phyloP scores from a whole-genome alignment of 2,329 filamentous ascomycete genomes.

The Thelonectria blattea region DNA sequence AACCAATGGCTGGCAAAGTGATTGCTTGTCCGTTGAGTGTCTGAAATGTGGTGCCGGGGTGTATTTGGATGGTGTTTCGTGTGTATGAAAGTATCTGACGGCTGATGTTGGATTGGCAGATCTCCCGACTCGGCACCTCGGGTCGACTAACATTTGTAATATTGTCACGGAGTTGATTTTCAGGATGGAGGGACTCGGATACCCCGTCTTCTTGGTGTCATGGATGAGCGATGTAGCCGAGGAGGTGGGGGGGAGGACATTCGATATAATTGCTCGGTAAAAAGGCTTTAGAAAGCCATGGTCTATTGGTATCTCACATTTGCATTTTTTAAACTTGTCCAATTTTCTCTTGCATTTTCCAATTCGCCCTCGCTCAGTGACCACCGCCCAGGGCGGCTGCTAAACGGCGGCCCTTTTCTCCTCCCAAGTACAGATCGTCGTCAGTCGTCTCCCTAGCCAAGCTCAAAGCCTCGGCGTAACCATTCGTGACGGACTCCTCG shows the following conservation, averaged over 20 bases:
- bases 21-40: slow-evolving; percentile 22
- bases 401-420: slow-evolving; percentile 59
- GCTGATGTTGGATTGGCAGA: slow-evolving; percentile 14
- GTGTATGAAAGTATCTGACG: slow-evolving; percentile 1
- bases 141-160: slow-evolving; percentile 13
- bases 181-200: neutral
- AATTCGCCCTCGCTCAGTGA: slow-evolving; percentile 24
- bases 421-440: slow-evolving; percentile 66
- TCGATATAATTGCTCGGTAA: neutral
- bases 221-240: neutral
- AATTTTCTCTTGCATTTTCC: neutral
- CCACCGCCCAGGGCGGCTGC: slow-evolving; percentile 49
- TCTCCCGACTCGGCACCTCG: neutral
- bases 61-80: neutral
- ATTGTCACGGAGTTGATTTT: neutral
- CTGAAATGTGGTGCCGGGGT: neutral
- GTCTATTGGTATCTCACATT: slow-evolving; percentile 32
- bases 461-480: slow-evolving; percentile 83
- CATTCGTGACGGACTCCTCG: slow-evolving; percentile 83
- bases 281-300: neutral
- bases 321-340: slow-evolving; percentile 5
- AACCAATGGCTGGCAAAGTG: slow-evolving; percentile 39
- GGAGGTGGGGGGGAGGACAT: neutral
- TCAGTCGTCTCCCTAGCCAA: slow-evolving; percentile 67
- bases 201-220: neutral